Base-by-base conservation (phyloP, 208 protist species). In the Leishmania arabica region DNA sequence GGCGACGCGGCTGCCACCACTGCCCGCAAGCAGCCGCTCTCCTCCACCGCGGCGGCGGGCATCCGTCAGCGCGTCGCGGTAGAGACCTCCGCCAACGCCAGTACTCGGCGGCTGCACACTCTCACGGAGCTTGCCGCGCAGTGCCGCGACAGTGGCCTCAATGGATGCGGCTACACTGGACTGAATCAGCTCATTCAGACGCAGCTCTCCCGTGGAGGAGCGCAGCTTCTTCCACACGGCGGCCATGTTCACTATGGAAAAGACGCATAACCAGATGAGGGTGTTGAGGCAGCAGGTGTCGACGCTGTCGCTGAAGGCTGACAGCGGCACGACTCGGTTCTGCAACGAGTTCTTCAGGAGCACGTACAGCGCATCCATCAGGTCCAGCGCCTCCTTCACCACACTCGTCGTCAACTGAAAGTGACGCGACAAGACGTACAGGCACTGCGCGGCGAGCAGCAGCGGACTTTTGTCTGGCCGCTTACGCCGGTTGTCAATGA, bases 391-490 rank as follows among this genome's bases (percentile, higher is more conserved):
- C 66, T 92, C 87, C 77, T 90, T 89, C 49, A 97, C 82, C 66
- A 95, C 86, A 40, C 76, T 86, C 74, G 83, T 76, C 49, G 88
- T 84, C 88, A 96, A 88, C 84, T 97, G 95, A 75, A 96, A 97
- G 84, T 97, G 93, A 24, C 93, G 91, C 40, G 95, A 96, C 68
- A 97, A 71, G 19, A 97, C 85, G 53, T 93, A 93, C 6, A 97
- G 84, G 73, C 90, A 95, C 90, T 97, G 93, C 19, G 92, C 90
- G 0, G 91, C 87, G 47, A 95, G 58, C 77, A 97, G 83, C 71
- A 91, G 70, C 2, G 92, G 85, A 60, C 90, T 93, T 66, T 79
- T 73, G 77, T 56, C 65, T 19, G 56, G 13, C 34, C 79, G 81
- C 68, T 79, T 82, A 31, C 76, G 77, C 45, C 76, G 68, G 58